Evolutionary conservation across 2,329 filamentous ascomycete genomes (phyloP).

Genomic region (Pestalotiopsis sp.): DNA sequence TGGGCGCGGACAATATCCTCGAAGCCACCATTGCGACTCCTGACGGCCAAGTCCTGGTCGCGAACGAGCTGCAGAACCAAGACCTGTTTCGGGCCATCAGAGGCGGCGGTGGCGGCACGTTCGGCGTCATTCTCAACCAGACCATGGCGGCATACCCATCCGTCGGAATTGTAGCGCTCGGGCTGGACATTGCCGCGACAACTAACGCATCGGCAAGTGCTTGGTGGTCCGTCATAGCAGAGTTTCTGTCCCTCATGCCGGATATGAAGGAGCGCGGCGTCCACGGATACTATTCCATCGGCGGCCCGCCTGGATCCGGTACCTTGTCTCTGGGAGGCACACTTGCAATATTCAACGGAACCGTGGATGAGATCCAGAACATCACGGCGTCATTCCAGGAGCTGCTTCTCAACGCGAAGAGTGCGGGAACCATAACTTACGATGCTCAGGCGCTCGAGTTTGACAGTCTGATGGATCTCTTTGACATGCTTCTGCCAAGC

Average conservation of each 20-base stretch:
- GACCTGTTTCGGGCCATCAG: not conserved
- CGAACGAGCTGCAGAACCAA: not conserved
- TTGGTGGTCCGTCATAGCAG: not conserved
- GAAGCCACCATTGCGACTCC: not conserved
- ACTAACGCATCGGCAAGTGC: not conserved
- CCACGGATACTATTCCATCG: not conserved
- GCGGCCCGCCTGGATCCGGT: too few species aligned
- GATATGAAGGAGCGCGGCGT: not conserved
- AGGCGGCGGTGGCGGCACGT: not conserved
- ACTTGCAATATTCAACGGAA: not conserved
- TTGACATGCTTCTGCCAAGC: not conserved
- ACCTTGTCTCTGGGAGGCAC: not conserved
- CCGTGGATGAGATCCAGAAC: not conserved
- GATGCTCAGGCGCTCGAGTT: not conserved
- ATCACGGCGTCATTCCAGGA: not conserved
- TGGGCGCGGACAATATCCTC: not conserved
- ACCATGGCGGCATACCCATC: not conserved
- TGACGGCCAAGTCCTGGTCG: not conserved
- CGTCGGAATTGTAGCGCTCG: not conserved
- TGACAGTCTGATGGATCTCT: not conserved
- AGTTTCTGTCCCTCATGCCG: not conserved
- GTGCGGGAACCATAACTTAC: not conserved
- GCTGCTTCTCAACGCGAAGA: not conserved
- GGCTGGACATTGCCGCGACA: not conserved
- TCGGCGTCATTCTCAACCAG: not conserved